phyloP scores from a whole-genome alignment of 2,329 filamentous ascomycete species.

The Xylariaceae sp. region DNA sequence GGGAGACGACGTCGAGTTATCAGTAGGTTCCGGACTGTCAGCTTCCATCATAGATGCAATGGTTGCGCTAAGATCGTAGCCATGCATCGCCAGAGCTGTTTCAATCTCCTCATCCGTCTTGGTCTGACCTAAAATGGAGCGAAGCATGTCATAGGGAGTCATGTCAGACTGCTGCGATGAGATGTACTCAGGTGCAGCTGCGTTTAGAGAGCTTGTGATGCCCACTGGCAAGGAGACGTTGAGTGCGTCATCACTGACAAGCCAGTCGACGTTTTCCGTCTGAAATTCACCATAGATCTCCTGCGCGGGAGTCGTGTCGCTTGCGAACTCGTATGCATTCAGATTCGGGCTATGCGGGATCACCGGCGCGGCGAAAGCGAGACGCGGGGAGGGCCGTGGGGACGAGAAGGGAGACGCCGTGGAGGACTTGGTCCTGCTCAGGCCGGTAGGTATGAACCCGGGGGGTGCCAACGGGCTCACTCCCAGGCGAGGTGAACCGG shows the following conservation, averaged over 20 bases:
- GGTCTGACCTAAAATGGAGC: slow-evolving; percentile 85
- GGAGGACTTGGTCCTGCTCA: slow-evolving; percentile 70
- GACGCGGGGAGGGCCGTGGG: slow-evolving; percentile 83
- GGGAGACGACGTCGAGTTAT: slow-evolving; percentile 39
- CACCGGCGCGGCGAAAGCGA: slow-evolving; percentile 80
- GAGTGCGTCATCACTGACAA: slow-evolving; percentile 81
- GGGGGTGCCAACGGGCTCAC: slow-evolving; percentile 81
- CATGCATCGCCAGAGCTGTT: slow-evolving; percentile 78
- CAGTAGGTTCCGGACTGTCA: slow-evolving; percentile 48
- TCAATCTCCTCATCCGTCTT: slow-evolving; percentile 93
- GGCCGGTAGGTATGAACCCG: slow-evolving; percentile 73
- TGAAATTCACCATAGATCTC: slow-evolving; percentile 90
- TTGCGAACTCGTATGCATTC: slow-evolving; percentile 91
- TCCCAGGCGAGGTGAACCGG: slow-evolving; percentile 73
- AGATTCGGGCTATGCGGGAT: slow-evolving; percentile 92
- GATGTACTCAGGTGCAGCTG: slow-evolving; percentile 73
- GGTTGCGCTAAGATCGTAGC: slow-evolving; percentile 89
- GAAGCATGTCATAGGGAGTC: slow-evolving; percentile 96
- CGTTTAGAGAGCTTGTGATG: slow-evolving; percentile 66
- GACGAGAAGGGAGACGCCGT: slow-evolving; percentile 88
- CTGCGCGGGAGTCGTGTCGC: slow-evolving; percentile 70
- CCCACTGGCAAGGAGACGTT: slow-evolving; percentile 71
- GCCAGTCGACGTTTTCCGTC: slow-evolving; percentile 93
- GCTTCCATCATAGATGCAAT: slow-evolving; percentile 83
- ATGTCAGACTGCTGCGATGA: slow-evolving; percentile 73